Evolutionary conservation across 306 rosid genomes (phyloP).

Genomic region (Malus orientalis): DNA sequence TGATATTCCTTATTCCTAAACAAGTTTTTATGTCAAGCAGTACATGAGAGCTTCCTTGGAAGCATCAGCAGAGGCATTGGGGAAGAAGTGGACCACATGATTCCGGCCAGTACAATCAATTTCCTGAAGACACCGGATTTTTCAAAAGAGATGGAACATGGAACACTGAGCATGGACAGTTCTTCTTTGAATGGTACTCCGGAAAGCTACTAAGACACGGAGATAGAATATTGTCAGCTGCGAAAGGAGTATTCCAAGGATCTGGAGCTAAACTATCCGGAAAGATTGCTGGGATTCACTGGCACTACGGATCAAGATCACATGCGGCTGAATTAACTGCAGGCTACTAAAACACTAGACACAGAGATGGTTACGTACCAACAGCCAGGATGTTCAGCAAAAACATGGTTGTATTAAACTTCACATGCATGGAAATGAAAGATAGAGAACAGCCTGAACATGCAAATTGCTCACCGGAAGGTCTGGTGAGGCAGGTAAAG

Average conservation of each 20-base stretch:
- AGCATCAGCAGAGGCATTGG: constrained; percentile 84
- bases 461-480: constrained; percentile 81
- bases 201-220: constrained; percentile 63
- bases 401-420: constrained; percentile 58
- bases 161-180: constrained; percentile 63
- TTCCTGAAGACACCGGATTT: constrained; percentile 73
- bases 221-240: constrained; percentile 58
- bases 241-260: constrained; percentile 53
- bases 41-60: constrained; percentile 79
- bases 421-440: constrained; percentile 97
- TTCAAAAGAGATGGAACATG: constrained; percentile 76
- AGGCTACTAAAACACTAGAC: constrained; percentile 77
- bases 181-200: constrained; percentile 88
- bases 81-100: constrained; percentile 79
- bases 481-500: constrained; percentile 69
- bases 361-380: constrained; percentile 54
- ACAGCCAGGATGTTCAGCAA: constrained; percentile 58
- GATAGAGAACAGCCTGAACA: constrained; percentile 57
- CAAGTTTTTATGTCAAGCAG: constrained; percentile 34
- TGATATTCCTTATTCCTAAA: constrained; percentile 10
- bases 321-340: constrained; percentile 88
- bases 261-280: constrained; percentile 66
- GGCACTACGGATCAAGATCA: constrained; percentile 78
- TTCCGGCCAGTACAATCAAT: constrained; percentile 70
- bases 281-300: constrained; percentile 86